Evolutionary conservation across 2,329 filamentous ascomycete species (phyloP).

Genomic region (Aureobasidium sp.): DNA sequence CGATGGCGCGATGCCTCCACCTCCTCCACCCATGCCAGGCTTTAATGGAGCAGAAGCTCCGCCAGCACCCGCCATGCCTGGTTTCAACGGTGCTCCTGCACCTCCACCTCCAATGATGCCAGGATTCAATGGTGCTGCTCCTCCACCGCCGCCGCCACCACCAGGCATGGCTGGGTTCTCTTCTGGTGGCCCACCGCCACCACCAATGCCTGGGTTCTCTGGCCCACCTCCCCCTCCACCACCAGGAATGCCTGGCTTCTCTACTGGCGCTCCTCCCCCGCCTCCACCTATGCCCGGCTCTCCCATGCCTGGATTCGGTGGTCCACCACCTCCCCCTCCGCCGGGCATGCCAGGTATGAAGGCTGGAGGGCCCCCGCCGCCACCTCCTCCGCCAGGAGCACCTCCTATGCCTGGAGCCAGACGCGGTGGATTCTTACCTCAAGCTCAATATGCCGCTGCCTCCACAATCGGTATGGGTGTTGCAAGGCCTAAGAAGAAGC

Average conservation of each 20-base stretch:
- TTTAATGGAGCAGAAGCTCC: conserved; percentile 38
- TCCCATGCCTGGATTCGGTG: conserved; percentile 42
- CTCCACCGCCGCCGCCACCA: conserved; percentile 37
- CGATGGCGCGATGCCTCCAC: conserved; percentile 30
- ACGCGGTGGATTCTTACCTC: conserved; percentile 66
- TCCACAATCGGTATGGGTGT: conserved; percentile 65
- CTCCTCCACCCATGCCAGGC: conserved; percentile 10
- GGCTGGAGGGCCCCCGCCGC: conserved; percentile 46
- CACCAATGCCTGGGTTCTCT: conserved; percentile 46
- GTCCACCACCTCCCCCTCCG: conserved; percentile 38
- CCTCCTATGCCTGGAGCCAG: conserved; percentile 54
- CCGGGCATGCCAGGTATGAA: conserved; percentile 46
- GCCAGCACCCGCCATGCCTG: conserved; percentile 42
- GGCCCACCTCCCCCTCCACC: conserved; percentile 52
- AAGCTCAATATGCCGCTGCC: conserved; percentile 48
- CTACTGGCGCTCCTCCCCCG: conserved; percentile 30
- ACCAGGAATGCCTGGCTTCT: conserved; percentile 39
- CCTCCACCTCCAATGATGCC: conserved; percentile 41
- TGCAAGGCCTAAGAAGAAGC: conserved; percentile 94
- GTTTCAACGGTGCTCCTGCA: conserved; percentile 35
- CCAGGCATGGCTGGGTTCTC: conserved; percentile 42
- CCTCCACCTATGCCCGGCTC: conserved; percentile 41
- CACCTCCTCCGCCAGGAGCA: conserved; percentile 59
- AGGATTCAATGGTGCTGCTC: conserved; percentile 32
- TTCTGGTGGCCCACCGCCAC: conserved; percentile 35